A percentile compares a stretch with the other conserved stretches of the same genome.
Evolutionary conservation across 2,329 filamentous ascomycete species (phyloP).

Genomic region (Scedosporium apiospermum): DNA sequence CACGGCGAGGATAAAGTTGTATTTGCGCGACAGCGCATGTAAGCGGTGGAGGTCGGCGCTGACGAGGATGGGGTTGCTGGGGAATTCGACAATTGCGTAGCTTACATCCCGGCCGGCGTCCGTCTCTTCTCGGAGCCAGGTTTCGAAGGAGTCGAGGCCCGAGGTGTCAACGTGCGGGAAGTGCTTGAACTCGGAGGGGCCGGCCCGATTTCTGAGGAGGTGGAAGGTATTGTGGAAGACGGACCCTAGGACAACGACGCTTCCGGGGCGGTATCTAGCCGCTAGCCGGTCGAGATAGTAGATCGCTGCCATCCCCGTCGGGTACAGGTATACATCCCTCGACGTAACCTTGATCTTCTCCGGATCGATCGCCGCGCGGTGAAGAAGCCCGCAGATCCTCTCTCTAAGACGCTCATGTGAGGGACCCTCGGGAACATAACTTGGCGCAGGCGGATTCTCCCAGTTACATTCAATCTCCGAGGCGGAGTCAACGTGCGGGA

Average conservation of each 20-base stretch:
- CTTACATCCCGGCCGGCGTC: constrained; percentile 29
- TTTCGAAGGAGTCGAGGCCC: constrained; percentile 34
- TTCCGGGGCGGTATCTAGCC: constrained; percentile 20
- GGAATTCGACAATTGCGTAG: constrained; percentile 37
- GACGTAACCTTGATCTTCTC: not conserved
- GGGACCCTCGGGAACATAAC: constrained; percentile 25
- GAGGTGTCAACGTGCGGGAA: constrained; percentile 32
- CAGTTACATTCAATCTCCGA: constrained; percentile 18
- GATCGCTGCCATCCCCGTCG: constrained; percentile 45
- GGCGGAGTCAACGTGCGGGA: constrained; percentile 24
- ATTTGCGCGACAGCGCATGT: constrained; percentile 28
- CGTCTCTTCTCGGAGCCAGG: constrained; percentile 23
- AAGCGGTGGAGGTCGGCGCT: constrained; percentile 23
- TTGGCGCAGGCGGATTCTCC: constrained; percentile 22
- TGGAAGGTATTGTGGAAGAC: constrained; percentile 41
- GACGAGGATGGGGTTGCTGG: constrained; percentile 25
- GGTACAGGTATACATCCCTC: constrained; percentile 41
- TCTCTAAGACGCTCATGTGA: constrained; percentile 28
- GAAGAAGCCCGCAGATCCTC: constrained; percentile 31
- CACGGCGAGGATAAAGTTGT: constrained; percentile 33
- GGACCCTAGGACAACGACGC: constrained; percentile 36
- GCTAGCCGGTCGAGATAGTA: constrained; percentile 29
- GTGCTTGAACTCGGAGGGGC: constrained; percentile 32
- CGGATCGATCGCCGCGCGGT: constrained; percentile 26
- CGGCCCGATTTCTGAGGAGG: constrained; percentile 26